A percentile compares a stretch with the other conserved stretches of the same genome.
phyloP scores from a whole-genome alignment of 2,329 filamentous ascomycete genomes.

The Cordyceps fumosorosea region DNA sequence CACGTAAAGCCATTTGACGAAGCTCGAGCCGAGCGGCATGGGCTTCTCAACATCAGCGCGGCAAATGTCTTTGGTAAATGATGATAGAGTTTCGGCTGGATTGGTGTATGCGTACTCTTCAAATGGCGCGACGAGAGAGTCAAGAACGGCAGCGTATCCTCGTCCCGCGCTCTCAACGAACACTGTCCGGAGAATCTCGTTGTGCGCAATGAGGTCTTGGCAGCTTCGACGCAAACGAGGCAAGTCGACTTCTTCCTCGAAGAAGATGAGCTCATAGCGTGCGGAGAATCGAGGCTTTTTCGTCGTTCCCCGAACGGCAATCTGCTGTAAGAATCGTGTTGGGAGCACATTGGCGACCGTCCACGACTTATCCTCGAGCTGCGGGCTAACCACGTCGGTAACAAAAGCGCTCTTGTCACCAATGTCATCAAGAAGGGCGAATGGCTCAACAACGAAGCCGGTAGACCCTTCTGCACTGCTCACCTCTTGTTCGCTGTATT shows the following conservation, averaged over 20 bases:
- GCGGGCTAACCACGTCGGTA: conserved; percentile 40
- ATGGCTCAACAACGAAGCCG: conserved; percentile 30
- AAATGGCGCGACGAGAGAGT: conserved; percentile 45
- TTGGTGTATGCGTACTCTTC: conserved; percentile 44
- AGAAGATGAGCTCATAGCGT: conserved; percentile 59
- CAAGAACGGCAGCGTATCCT: conserved; percentile 52
- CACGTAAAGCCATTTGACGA: conserved; percentile 53
- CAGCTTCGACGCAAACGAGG: conserved; percentile 43
- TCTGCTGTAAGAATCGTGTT: conserved; percentile 50
- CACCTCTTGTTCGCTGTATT: conserved; percentile 19
- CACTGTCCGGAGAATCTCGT: conserved; percentile 61
- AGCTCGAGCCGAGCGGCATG: conserved; percentile 52
- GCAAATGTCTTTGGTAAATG: conserved; percentile 47
- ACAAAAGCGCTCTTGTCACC: conserved; percentile 37
- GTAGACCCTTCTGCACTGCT: conserved; percentile 22
- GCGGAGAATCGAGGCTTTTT: conserved; percentile 53
- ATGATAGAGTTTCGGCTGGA: conserved; percentile 32
- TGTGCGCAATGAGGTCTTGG: conserved; percentile 48
- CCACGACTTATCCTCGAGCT: conserved; percentile 44
- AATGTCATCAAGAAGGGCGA: conserved; percentile 38
- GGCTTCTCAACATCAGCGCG: conserved; percentile 47
- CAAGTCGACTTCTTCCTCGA: conserved; percentile 44
- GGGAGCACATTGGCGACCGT: conserved; percentile 51
- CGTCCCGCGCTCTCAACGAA: conserved; percentile 46
- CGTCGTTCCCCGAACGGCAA: conserved; percentile 53